phyloP scores from a whole-genome alignment of 768 basidiomycete genomes.

The Pleurotus tuber-regium region DNA sequence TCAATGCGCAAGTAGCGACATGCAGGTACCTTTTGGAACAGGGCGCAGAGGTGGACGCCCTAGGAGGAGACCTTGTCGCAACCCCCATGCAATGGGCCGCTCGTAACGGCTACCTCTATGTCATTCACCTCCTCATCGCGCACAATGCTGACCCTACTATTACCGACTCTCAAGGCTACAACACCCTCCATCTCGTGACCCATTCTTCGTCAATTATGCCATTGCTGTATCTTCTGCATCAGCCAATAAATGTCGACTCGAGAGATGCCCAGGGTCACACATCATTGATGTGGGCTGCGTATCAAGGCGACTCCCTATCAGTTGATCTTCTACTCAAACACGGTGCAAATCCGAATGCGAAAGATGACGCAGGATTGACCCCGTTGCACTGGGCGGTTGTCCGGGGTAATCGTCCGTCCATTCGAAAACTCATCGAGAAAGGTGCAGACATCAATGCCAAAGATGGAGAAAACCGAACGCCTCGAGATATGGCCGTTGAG shows the following conservation, averaged over 20 bases:
- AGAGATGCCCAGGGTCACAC: slow-evolving; percentile 93
- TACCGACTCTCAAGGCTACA: slow-evolving; percentile 92
- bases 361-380: slow-evolving; percentile 80
- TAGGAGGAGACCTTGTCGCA: slow-evolving; percentile 91
- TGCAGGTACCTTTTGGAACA: slow-evolving; percentile 87
- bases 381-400: slow-evolving; percentile 98
- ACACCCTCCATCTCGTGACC: slow-evolving; percentile 91
- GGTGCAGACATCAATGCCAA: slow-evolving; percentile 81
- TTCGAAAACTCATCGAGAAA: slow-evolving; percentile 80
- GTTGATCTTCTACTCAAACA: slow-evolving; percentile 89
- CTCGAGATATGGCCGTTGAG: slow-evolving; percentile 93
- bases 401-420: slow-evolving; percentile 86
- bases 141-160: slow-evolving; percentile 93
- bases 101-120: slow-evolving; percentile 92
- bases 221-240: slow-evolving; percentile 85
- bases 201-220: slow-evolving; percentile 96
- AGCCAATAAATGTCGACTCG: slow-evolving; percentile 90
- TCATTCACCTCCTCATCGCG: slow-evolving; percentile 87
- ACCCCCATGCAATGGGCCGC: slow-evolving; percentile 99
- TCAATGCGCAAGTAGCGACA: slow-evolving; percentile 90
- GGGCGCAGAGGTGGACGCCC: slow-evolving; percentile 92
- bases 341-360: slow-evolving; percentile 74
- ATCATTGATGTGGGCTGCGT: slow-evolving; percentile 97
- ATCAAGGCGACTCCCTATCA: slow-evolving; percentile 95
- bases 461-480: slow-evolving; percentile 82